Conservation (phyloP, 345 rosid species). For the Euphorbia lathyris region DNA sequence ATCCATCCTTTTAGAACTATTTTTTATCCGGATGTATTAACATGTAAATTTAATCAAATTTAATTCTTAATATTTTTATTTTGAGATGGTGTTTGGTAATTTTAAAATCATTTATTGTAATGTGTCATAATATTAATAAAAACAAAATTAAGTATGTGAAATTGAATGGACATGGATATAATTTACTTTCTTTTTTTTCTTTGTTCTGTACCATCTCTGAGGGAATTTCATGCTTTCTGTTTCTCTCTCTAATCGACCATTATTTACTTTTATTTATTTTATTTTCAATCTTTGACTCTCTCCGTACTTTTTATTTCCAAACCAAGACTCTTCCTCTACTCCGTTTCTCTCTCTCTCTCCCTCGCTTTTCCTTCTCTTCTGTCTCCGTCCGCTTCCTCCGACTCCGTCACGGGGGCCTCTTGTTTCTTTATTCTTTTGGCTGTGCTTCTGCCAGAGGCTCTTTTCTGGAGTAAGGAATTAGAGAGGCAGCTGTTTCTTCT, state of each 20-base stretch:
- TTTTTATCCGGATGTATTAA: too few relatives aligned
- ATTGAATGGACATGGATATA: too few relatives aligned
- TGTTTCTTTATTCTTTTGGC: not conserved
- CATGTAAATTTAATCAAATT: too few relatives aligned
- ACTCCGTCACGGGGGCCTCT: not conserved
- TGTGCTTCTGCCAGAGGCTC: too few relatives aligned
- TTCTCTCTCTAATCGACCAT: not conserved
- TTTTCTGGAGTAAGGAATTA: too few relatives aligned
- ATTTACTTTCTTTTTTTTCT: too few relatives aligned
- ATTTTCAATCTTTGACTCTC: constrained; percentile 36
- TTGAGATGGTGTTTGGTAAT: too few relatives aligned
- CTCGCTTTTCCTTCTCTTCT: constrained; percentile 22
- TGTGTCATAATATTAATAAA: too few relatives aligned
- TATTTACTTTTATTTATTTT: constrained; percentile 6
- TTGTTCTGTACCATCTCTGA: constrained; percentile 6
- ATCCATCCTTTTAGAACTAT: too few relatives aligned
- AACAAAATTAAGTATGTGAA: too few relatives aligned
- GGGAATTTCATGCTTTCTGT: constrained; percentile 23
- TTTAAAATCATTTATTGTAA: too few relatives aligned
- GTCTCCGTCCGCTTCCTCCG: constrained; percentile 21
- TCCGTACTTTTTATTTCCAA: constrained; percentile 20
- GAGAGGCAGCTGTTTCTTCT: not conserved
- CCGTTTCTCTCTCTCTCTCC: constrained; percentile 39
- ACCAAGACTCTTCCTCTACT: not conserved
- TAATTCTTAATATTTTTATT: too few relatives aligned